Evolutionary conservation across 2,329 filamentous ascomycete genomes (phyloP).

Genomic region (Chalaropsis ovoidea): DNA sequence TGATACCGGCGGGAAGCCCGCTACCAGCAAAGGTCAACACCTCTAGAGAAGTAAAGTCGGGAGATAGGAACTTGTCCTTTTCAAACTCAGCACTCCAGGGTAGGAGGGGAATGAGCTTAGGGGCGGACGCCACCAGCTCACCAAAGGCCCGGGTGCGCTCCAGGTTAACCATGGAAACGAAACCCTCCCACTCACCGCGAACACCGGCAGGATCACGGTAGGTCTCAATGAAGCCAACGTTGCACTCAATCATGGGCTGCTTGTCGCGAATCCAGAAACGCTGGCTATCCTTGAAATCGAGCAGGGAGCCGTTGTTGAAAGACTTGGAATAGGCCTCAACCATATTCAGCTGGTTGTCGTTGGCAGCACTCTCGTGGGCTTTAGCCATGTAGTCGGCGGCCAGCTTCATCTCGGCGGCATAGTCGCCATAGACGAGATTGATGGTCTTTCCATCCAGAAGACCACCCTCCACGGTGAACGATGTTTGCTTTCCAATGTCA

Average conservation of each 20-base stretch:
- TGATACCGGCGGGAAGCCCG: conserved; percentile 59
- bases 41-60: conserved; percentile 91
- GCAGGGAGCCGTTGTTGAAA: conserved; percentile 62
- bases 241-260: conserved; percentile 67
- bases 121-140: conserved; percentile 70
- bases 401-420: conserved; percentile 58
- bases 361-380: conserved; percentile 59
- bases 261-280: conserved; percentile 75
- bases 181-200: conserved; percentile 76
- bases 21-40: conserved; percentile 65
- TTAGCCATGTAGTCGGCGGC: conserved; percentile 58
- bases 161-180: conserved; percentile 49
- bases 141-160: conserved; percentile 84
- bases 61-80: conserved; percentile 89
- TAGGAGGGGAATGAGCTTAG: conserved; percentile 73
- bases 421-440: conserved; percentile 64
- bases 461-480: conserved; percentile 51
- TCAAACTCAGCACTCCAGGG: conserved; percentile 87
- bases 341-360: conserved; percentile 65
- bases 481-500: conserved; percentile 56
- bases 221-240: conserved; percentile 77
- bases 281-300: conserved; percentile 71
- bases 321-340: conserved; percentile 63
- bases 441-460: conserved; percentile 56
- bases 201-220: conserved; percentile 75